A percentile compares a stretch with the other conserved stretches of the same genome.
Conservation (phyloP, 2,329 filamentous ascomycete species). For the Ophiosphaerella herpotricha region DNA sequence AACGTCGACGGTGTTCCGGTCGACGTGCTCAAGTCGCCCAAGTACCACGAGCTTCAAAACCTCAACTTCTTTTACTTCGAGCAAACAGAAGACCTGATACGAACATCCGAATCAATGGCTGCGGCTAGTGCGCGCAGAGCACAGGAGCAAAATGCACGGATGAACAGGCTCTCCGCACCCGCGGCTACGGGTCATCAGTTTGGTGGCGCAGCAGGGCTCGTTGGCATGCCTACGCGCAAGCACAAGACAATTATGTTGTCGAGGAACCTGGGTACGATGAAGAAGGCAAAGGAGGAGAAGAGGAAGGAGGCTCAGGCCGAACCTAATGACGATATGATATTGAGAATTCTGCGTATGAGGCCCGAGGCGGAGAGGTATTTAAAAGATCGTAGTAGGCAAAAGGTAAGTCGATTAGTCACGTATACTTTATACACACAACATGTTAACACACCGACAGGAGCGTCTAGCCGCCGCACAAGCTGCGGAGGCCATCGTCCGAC, state of each 20-base stretch:
- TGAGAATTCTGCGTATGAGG: constrained; percentile 92
- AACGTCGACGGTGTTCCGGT: constrained; percentile 86
- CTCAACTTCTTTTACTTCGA: constrained; percentile 99
- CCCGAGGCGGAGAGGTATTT: constrained; percentile 87
- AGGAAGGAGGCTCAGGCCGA: constrained; percentile 94
- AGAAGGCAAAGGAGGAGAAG: constrained; percentile 93
- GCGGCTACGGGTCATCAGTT: constrained; percentile 59
- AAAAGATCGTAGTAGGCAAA: constrained; percentile 87
- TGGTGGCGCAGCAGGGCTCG: constrained; percentile 57
- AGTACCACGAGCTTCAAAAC: constrained; percentile 96
- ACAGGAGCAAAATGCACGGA: constrained; percentile 60
- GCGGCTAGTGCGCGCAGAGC: constrained; percentile 80
- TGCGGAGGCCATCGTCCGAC: constrained; percentile 90
- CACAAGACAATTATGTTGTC: constrained; percentile 80
- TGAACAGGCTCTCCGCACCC: constrained; percentile 73
- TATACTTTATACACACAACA: neutral
- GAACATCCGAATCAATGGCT: constrained; percentile 96
- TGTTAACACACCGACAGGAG: constrained; percentile 55
- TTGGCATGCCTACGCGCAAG: constrained; percentile 62
- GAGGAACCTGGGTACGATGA: constrained; percentile 94
- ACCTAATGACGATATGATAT: constrained; percentile 96
- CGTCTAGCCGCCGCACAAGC: constrained; percentile 86
- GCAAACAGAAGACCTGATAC: constrained; percentile 84
- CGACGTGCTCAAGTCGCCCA: constrained; percentile 92
- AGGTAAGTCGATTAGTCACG: constrained; percentile 48